Evolutionary conservation across 345 rosid species (phyloP).

Genomic region (Hibiscus tridactylites): DNA sequence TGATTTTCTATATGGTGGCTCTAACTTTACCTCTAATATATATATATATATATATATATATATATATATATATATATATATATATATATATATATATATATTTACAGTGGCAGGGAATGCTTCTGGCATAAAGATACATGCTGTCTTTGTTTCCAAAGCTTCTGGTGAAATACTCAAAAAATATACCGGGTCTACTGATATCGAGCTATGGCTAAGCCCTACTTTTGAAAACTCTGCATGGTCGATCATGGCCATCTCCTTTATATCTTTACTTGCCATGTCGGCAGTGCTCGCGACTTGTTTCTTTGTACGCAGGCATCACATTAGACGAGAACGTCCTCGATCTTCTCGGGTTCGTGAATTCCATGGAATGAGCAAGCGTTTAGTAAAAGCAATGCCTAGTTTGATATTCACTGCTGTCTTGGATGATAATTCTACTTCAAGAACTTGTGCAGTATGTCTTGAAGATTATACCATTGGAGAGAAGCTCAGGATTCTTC

Average conservation of each 20-base stretch:
- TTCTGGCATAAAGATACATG: slow-evolving; percentile 71
- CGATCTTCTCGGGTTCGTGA: slow-evolving; percentile 52
- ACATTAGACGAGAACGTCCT: slow-evolving; percentile 57
- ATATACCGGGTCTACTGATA: slow-evolving; percentile 38
- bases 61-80: not conserved
- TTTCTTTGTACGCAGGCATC: slow-evolving; percentile 91
- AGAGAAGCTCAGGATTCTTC: slow-evolving; percentile 85
- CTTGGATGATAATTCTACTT: slow-evolving; percentile 82
- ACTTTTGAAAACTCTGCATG: slow-evolving; percentile 83
- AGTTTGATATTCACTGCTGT: slow-evolving; percentile 69
- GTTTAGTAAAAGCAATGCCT: slow-evolving; percentile 94
- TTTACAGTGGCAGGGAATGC: slow-evolving; percentile 87
- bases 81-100: not conserved
- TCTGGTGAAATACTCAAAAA: slow-evolving; percentile 57
- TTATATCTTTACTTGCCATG: slow-evolving; percentile 85
- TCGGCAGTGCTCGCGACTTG: slow-evolving; percentile 94
- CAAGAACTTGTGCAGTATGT: slow-evolving; percentile 82
- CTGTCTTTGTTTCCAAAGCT: slow-evolving; percentile 68
- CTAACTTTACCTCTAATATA: not conserved
- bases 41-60: not conserved
- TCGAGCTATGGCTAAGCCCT: slow-evolving; percentile 70
- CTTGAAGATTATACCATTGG: slow-evolving; percentile 89
- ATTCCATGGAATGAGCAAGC: slow-evolving; percentile 92
- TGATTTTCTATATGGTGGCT: not conserved
- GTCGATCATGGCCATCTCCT: slow-evolving; percentile 95